Base-by-base conservation (phyloP, 176 grass and related monocot genomes). In the Cenchrus fungigraminus region DNA sequence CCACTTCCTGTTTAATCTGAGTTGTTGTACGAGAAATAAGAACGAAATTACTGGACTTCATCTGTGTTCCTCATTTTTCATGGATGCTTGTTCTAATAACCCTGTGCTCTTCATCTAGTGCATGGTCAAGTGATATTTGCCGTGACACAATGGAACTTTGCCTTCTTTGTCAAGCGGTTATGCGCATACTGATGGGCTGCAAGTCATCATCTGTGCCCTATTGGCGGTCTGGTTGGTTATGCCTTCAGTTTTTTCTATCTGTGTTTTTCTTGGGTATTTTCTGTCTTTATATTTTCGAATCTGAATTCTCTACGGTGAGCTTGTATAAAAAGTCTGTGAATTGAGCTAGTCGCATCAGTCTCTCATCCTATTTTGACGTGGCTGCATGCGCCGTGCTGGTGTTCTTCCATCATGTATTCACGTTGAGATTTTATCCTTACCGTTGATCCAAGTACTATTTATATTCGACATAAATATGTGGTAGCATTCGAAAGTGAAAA, bases 1-100 rank as follows among this genome's bases (percentile, higher is more conserved):
- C 64, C 81, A 65, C 52, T 79, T 80, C 71, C 58, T 44, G 65
- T 22, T 46, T 90, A 79, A 83, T 58, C 13, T 46, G 16, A 79
- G 73, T 53, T 60, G 76, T 45, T 89, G 69, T 87, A 68, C 56
- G 62, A 52, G 75, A 66, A 57, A 89, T 86, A 86, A 89, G 54
- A 84, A 89, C 70, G 81, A 84, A 86, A 69, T 75, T 42, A 84
- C 68, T 80, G 15, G 17, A 10, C 34, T 75, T 47, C 75, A 56
- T 53, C 70, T 19, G 29, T 19, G 63, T 22, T 56, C 83, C 70
- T 55, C 52, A 29, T 80, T 64, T 65, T 51, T 64, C 62, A 55
- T 78, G 78, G n/a, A 71, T 78, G 8, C 31, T 84, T 87, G n/a
- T 84, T 63, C 37, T n/a, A 64, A 50, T 1, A 44, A 67, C 17